Base-by-base conservation (phyloP, 305 asterid species). In the Solanum hybrid region DNA sequence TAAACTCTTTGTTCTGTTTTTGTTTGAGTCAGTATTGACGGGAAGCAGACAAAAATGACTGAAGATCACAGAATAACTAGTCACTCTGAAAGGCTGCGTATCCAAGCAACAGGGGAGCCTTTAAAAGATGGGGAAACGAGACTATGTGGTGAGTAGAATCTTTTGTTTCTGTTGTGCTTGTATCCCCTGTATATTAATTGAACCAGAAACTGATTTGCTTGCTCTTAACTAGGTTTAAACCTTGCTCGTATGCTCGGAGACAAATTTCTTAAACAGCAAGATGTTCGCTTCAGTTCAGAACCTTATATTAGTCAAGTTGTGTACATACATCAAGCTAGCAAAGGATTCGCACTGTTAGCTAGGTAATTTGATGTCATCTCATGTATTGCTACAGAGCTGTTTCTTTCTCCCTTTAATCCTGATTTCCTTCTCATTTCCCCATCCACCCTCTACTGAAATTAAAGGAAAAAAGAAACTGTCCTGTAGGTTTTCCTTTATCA, bases 181-280 rank as follows among this genome's bases (percentile, higher is more conserved):
- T 85, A 85, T 56, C 76, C 73, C 73, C 88, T 89, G 31, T 78
- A 31, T 1, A 37, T 7, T 60, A 60, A 19, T 76, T 86, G 1
- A 90, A 87, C 91, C 84, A 38, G 85, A 0, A 90, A 86, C 90
- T 90, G 51, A 87, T 77, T 78, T 89, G 69, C 86, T 90, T 81
- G 40, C 77, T 37, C 89, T 82, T 89, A 45, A 79, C 87, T 92
- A 98, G 99, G 99, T 85, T 92, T 98, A 88, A 98, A 98, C 93
- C 99, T 98, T 34, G 98, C 96, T 88, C 93, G 99, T 90, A 95
- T 98, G 99, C 98, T 98, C 8, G 99, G 99, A 79, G 99, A 98
- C 93, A 98, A 96, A 87, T 98, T 96, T 93, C 95, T 98, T 87
- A 98, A 98, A 93, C 97, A 96, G 93, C 98, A 96, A 89, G 99